Evolutionary conservation across 192 early-diverging fungal species (phyloP).

Genomic region (Allomyces arbusculus): DNA sequence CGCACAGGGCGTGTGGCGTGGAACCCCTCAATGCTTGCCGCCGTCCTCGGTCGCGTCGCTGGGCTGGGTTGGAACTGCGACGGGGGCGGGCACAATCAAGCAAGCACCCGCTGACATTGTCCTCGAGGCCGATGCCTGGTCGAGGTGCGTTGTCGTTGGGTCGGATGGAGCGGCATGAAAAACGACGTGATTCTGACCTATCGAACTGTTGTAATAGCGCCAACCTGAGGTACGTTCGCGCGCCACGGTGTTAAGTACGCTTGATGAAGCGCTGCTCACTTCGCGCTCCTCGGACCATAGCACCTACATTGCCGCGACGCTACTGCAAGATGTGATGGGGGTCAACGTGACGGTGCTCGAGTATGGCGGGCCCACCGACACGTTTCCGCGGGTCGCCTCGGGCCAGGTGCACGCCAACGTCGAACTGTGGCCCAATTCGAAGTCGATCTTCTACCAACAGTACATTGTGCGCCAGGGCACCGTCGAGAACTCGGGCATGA

Average conservation of each 20-base stretch:
- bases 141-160: not conserved
- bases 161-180: too few species aligned
- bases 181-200: too few species aligned
- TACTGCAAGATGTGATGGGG: not conserved
- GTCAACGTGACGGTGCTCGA: not conserved
- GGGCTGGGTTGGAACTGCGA: not conserved
- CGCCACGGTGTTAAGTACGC: too few species aligned
- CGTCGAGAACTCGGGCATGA: not conserved
- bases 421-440: not conserved
- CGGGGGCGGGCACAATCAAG: not conserved
- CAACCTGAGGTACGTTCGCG: too few species aligned
- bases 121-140: not conserved
- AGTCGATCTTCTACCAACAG: not conserved
- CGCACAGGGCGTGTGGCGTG: too few species aligned
- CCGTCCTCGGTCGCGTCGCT: not conserved
- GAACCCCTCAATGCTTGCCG: not conserved
- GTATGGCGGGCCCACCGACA: not conserved
- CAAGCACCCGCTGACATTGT: not conserved
- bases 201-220: too few species aligned
- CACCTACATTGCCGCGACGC: not conserved
- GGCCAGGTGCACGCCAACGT: not conserved
- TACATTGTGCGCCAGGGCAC: not conserved
- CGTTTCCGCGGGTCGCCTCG: not conserved
- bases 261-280: too few species aligned
- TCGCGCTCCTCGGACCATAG: too few species aligned